Evolutionary conservation across 495 filamentous ascomycete species (phyloP), one percentile per base, ranked within the genome.

Genomic region (Glarea lozoyensis): DNA sequence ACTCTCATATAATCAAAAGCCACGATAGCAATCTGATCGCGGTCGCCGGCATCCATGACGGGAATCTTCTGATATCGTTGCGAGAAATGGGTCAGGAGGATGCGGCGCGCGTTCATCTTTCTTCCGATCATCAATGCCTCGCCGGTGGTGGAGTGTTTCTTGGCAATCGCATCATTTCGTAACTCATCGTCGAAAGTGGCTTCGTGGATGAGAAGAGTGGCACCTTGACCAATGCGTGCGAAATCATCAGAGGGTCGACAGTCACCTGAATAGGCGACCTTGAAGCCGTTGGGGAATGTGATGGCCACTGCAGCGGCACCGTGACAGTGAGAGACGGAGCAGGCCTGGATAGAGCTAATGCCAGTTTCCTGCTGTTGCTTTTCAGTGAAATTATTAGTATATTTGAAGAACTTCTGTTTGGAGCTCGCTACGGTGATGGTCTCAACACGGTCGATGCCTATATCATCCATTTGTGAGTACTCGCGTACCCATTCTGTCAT

Each of bases 1-100:
- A 94, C 72, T 10, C 79, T 67, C 85, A 96, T 94, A 49, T 84
- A 79, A 57, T 98, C 92, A 64, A 94, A 94, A 0, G 84, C 87
- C n/a, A 86, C 70, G 21, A 82, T 69, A 32, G 88, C 67, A 4
- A 82, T 81, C 58, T 65, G 53, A 40, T 66, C 62, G 18, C 55
- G 36, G 13, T 48, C 57, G 10, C 55, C 46, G 42, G 41, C 65
- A 24, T 40, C 60, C 55, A 83, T 60, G 9, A 70, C 60, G 4
- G 83, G 79, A 18, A 90, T 55, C 64, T 96, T 95, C 53, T 87
- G 84, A 61, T 98, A 98, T n/a, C 92, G 69, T 60, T 98, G 92
- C 22, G 78, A 84, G 63, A 98, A 98, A 63, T 98, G 92, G 17
- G 93, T 97, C 31, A 98, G 68, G 42, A 96, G 52, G 13, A 89